Base-by-base conservation (phyloP, 768 basidiomycete genomes). In the Lactarius trivialis region DNA sequence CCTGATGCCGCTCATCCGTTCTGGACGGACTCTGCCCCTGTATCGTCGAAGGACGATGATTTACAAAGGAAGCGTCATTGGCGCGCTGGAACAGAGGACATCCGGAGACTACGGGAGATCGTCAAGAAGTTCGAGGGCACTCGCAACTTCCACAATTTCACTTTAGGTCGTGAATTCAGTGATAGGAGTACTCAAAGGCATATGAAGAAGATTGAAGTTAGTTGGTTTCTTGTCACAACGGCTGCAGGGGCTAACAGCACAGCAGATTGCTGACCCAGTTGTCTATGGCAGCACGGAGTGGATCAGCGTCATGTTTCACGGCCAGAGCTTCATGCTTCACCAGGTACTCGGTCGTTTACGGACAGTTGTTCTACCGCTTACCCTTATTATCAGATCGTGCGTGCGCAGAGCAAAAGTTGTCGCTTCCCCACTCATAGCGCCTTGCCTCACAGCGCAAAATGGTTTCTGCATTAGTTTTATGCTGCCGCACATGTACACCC, bases 241-340 rank as follows among this genome's bases (percentile, higher is more conserved):
- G 41, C 21, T 34, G 34, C 43, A 14, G 11, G 17, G 17, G 17
- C 55, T 50, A 28, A 55, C 14, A 34, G 24, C 14, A 32, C 5
- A 7, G 19, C 62, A 93, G 91, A 77, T 95, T 49, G 76, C 81
- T 7, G 91, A 96, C 55, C 95, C 96, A n/a, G 84, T 81, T 4
- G 89, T 96, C 2, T 88, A 93, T 64, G 93, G 91, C 24, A 86
- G 86, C 41, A 95, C 90, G 2, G 96, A 99, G 70, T 98, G 96
- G 95, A 84, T 98, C 49, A 89, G 89, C 50, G 86, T 98, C 21
- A 78, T 89, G 63, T 89, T 97, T 72, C 93, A 98, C 71, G 97
- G 96, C 0, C 97, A 99, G 73, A 94, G 92, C 68, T 99, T 99
- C 73, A 98, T 99, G 97, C 76, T 99, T 58, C 96, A 99, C 73